Evolutionary conservation across 768 basidiomycete genomes (phyloP).

Genomic region (Tulasnella sp.): DNA sequence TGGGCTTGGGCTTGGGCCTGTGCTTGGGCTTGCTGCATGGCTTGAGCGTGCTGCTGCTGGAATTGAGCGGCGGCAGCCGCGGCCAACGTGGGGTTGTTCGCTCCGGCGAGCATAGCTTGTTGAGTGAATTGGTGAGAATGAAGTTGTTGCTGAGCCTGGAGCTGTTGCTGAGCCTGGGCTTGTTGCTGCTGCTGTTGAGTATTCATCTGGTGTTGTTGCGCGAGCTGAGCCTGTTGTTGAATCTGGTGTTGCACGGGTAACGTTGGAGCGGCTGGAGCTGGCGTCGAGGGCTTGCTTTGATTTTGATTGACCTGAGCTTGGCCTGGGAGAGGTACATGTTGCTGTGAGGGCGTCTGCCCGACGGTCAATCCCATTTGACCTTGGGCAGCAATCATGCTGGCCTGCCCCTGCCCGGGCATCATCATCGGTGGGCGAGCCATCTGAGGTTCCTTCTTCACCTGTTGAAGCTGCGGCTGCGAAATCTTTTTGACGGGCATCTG

Average conservation of each 20-base stretch:
- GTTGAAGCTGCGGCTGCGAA: constrained; percentile 12
- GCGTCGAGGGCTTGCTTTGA: constrained; percentile 42
- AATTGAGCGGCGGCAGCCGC: constrained; percentile 3
- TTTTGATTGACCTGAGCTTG: constrained; percentile 4
- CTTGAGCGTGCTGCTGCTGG: constrained; percentile 37
- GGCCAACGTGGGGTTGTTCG: not conserved
- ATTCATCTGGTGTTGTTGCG: not conserved
- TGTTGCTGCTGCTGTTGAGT: not conserved
- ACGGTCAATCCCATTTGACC: not conserved
- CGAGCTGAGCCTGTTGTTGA: constrained; percentile 7
- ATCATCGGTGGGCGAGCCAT: constrained; percentile 10
- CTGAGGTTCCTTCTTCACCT: constrained; percentile 12
- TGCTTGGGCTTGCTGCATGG: not conserved
- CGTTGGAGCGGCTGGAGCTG: constrained; percentile 36
- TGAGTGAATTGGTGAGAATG: not conserved
- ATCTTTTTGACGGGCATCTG: constrained; percentile 15
- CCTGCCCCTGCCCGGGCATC: constrained; percentile 13
- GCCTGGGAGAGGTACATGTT: not conserved
- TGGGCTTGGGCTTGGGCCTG: not conserved
- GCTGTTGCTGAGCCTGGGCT: constrained; percentile 11
- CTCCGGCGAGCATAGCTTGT: not conserved
- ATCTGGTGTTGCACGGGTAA: constrained; percentile 38
- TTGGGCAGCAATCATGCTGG: not conserved
- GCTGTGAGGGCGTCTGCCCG: constrained; percentile 4
- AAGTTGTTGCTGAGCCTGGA: not conserved